phyloP scores from a whole-genome alignment of 1,284 basidiomycete genomes.

The Cryptococcus sp. region DNA sequence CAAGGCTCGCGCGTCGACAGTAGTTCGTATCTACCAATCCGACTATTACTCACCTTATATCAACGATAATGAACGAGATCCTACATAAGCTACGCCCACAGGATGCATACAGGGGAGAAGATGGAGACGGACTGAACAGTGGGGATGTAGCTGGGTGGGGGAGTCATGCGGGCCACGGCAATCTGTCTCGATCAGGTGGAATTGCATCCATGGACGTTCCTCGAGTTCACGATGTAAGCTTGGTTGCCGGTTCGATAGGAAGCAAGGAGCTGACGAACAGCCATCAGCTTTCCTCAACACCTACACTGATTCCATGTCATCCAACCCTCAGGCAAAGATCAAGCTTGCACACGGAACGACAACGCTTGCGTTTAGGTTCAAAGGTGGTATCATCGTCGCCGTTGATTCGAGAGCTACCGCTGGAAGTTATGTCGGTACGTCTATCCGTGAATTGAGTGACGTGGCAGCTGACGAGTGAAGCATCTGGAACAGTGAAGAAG shows the following conservation, averaged over 20 bases:
- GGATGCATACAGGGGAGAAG: slow-evolving; percentile 53
- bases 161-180: slow-evolving; percentile 71
- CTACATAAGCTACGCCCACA: slow-evolving; percentile 59
- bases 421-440: slow-evolving; percentile 88
- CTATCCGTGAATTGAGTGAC: slow-evolving; percentile 1
- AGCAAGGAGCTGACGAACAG: slow-evolving; percentile 49
- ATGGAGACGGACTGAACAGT: slow-evolving; percentile 5
- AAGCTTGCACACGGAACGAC: slow-evolving; percentile 99
- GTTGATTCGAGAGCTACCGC: slow-evolving; percentile 98
- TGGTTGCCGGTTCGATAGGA: background rate
- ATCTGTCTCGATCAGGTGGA: slow-evolving; percentile 36
- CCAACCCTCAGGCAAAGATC: slow-evolving; percentile 85
- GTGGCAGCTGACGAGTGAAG: slow-evolving; percentile 52
- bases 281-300: slow-evolving; percentile 81
- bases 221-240: slow-evolving; percentile 40
- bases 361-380: slow-evolving; percentile 93
- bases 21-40: background rate
- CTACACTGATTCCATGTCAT: slow-evolving; percentile 85
- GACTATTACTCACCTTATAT: background rate
- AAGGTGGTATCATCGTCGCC: slow-evolving; percentile 95
- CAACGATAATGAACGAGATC: slow-evolving; percentile 65
- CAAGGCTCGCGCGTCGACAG: background rate
- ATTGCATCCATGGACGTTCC: slow-evolving; percentile 43
- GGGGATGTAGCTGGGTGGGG: slow-evolving; percentile 69
- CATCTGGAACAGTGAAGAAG: slow-evolving; percentile 94